Conservation (phyloP, 2,329 filamentous ascomycete genomes). For the Aspergillus costaricaensis region DNA sequence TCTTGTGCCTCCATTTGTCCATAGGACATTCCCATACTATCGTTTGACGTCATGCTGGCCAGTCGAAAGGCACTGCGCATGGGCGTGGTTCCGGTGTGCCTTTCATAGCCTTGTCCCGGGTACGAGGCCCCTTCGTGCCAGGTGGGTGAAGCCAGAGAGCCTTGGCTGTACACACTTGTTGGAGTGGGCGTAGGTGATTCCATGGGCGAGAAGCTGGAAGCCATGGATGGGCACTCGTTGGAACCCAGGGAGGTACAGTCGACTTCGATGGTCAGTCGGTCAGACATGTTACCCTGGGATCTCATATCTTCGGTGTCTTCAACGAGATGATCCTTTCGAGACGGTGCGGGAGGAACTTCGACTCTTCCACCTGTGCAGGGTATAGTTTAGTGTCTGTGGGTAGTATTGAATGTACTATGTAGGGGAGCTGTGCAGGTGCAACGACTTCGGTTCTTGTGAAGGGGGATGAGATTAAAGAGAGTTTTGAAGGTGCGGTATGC, state of each 20-base stretch:
- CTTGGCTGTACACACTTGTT: conserved; percentile 42
- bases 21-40: conserved; percentile 36
- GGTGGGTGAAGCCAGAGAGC: conserved; percentile 38
- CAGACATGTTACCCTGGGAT: conserved; percentile 39
- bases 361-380: conserved; percentile 32
- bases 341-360: conserved; percentile 28
- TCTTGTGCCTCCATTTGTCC: conserved; percentile 38
- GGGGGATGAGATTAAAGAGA: conserved; percentile 12
- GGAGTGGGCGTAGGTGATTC: conserved; percentile 44
- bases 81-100: conserved; percentile 32
- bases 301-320: conserved; percentile 41
- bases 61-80: conserved; percentile 40
- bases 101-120: conserved; percentile 33
- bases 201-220: conserved; percentile 43
- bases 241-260: conserved; percentile 42
- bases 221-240: conserved; percentile 44
- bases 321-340: conserved; percentile 30
- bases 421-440: not conserved
- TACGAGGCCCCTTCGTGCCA: conserved; percentile 38
- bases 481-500: not conserved
- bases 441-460: not conserved
- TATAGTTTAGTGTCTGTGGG: conserved; percentile 24
- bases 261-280: conserved; percentile 42
- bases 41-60: conserved; percentile 36
- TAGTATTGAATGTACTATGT: conserved; percentile 3